Conservation (phyloP, 2,329 filamentous ascomycete species). For the Ascochyta pisi region DNA sequence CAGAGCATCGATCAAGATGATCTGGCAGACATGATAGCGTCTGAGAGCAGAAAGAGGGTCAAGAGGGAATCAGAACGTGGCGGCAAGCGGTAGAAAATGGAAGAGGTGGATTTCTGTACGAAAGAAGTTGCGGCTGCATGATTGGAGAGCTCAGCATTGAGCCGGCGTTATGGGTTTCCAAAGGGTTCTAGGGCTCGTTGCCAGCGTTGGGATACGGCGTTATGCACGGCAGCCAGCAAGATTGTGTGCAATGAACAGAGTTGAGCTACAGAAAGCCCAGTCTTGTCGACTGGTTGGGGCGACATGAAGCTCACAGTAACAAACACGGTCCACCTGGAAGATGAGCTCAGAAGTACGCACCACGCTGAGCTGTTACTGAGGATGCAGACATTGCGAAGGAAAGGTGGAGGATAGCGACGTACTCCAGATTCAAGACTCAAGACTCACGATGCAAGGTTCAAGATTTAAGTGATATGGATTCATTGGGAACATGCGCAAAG, state of each 20-base stretch:
- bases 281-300: slow-evolving; percentile 8
- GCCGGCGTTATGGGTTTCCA: slow-evolving; percentile 33
- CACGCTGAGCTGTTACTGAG: background rate
- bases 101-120: slow-evolving; percentile 30
- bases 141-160: slow-evolving; percentile 25
- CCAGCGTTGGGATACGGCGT: slow-evolving; percentile 39
- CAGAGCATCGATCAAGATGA: slow-evolving; percentile 86
- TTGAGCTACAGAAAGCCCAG: slow-evolving; percentile 31
- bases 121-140: slow-evolving; percentile 25
- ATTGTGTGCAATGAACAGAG: slow-evolving; percentile 34
- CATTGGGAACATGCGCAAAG: background rate
- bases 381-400: background rate
- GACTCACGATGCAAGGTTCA: background rate
- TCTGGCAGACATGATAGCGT: slow-evolving; percentile 92
- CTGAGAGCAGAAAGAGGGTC: slow-evolving; percentile 87
- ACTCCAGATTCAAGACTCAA: background rate
- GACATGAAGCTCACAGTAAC: slow-evolving; percentile 15
- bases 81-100: slow-evolving; percentile 57
- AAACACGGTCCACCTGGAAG: background rate
- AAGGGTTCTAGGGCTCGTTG: slow-evolving; percentile 16
- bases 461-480: background rate
- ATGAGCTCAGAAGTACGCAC: background rate
- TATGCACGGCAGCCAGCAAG: slow-evolving; percentile 22
- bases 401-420: background rate
- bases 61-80: slow-evolving; percentile 84